Percentiles rank a stretch among this genome's conserved stretches.
Conservation (phyloP, 768 basidiomycete species). For the Trametes coccinea region DNA sequence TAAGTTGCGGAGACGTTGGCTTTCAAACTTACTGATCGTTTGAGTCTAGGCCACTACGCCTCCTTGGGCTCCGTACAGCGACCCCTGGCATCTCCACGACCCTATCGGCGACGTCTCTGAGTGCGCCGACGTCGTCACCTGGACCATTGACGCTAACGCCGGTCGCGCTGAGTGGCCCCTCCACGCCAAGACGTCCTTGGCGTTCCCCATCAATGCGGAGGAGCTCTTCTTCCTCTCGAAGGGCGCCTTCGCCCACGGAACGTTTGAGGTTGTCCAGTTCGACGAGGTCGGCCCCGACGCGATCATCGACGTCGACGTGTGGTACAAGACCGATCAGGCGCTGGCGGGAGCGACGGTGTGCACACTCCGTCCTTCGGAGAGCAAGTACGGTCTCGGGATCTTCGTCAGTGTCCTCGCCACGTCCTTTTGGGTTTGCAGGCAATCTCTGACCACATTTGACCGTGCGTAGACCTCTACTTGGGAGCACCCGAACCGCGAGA, state of each 20-base stretch:
- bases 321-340: constrained; percentile 16
- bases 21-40: no score
- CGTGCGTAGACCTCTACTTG: constrained; percentile 17
- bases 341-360: constrained; percentile 26
- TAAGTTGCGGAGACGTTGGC: no score
- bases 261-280: constrained; percentile 16
- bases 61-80: background rate
- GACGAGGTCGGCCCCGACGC: constrained; percentile 11
- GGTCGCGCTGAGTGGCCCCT: background rate
- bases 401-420: constrained; percentile 25
- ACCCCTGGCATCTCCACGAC: background rate
- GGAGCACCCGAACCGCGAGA: constrained; percentile 36
- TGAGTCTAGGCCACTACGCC: no score
- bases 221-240: constrained; percentile 11
- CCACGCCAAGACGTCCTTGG: constrained; percentile 15
- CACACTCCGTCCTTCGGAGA: constrained; percentile 19
- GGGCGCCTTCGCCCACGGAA: constrained; percentile 15
- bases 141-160: constrained; percentile 2
- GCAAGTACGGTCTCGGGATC: constrained; percentile 32
- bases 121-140: constrained; percentile 9
- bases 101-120: background rate
- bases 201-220: constrained; percentile 17
- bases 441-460: constrained; percentile 18
- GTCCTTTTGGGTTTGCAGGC: background rate
- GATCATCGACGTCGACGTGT: constrained; percentile 23